Evolutionary conservation across 257 asterid species (phyloP).

Genomic region (Ophiorrhiza pumila): DNA sequence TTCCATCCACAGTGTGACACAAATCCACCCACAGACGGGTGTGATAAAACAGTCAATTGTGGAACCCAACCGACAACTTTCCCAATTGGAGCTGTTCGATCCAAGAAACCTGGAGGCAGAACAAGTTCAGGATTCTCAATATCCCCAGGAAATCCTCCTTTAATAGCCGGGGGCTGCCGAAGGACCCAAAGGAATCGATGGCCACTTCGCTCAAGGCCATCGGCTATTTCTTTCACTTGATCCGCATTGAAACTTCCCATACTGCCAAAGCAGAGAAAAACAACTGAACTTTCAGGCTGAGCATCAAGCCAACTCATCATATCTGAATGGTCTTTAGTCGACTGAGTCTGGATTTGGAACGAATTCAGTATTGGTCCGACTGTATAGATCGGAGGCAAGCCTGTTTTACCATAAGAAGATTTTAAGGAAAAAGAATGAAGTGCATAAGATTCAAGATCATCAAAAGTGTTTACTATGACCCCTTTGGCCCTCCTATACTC

Average conservation of each 20-base stretch:
- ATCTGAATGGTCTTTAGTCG: neutral
- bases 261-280: slow-evolving; percentile 28
- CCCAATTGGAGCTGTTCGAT: slow-evolving; percentile 11
- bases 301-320: slow-evolving; percentile 21
- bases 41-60: slow-evolving; percentile 20
- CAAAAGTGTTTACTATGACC: slow-evolving; percentile 13
- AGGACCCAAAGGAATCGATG: slow-evolving; percentile 16
- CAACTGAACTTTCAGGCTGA: slow-evolving; percentile 21
- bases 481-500: slow-evolving; percentile 4
- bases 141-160: slow-evolving; percentile 9
- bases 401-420: neutral
- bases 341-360: neutral
- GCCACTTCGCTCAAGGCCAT: slow-evolving; percentile 13
- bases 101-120: slow-evolving; percentile 19
- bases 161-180: slow-evolving; percentile 5
- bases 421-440: neutral
- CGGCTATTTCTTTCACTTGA: slow-evolving; percentile 20
- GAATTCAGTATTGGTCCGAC: slow-evolving; percentile 7
- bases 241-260: slow-evolving; percentile 8
- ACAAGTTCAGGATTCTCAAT: slow-evolving; percentile 6
- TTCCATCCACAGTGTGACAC: slow-evolving; percentile 29
- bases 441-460: slow-evolving; percentile 2
- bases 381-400: slow-evolving; percentile 1
- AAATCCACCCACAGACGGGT: slow-evolving; percentile 19
- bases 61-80: slow-evolving; percentile 28